Percentiles rank a stretch among this genome's conserved stretches.
These are phyloP conservation scores for Pulveroboletus sp. DNA, from an alignment of 768 basidiomycete genomes.

Conservation along the genomic window DNA sequence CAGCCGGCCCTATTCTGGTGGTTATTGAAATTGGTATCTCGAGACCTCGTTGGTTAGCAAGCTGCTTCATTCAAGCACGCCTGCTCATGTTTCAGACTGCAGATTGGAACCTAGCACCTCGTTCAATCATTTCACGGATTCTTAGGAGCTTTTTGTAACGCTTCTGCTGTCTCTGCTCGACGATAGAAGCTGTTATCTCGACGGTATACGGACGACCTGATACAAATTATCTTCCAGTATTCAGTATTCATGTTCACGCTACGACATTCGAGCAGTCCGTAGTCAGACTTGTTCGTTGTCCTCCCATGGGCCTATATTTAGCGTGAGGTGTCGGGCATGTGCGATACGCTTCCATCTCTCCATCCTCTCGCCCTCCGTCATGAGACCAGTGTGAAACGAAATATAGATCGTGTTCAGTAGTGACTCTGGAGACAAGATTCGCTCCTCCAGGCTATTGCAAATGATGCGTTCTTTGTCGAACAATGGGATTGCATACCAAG, in stretches of 20 bases:
- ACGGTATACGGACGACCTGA: not conserved
- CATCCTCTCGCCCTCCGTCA: conserved; percentile 19
- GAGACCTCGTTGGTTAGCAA: conserved; percentile 1
- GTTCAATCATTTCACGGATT: conserved; percentile 8
- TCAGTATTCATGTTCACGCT: not conserved
- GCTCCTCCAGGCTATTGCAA: conserved; percentile 29
- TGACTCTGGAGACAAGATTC: conserved; percentile 8
- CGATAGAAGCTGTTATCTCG: not conserved
- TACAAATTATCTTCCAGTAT: not conserved
- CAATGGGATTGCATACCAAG: conserved; percentile 29
- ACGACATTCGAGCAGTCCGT: not conserved
- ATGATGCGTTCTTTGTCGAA: conserved; percentile 30
- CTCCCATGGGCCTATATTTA: conserved; percentile 31
- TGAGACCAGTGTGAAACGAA: conserved; percentile 17
- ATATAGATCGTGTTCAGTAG: conserved; percentile 7
- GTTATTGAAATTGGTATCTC: conserved; percentile 24
- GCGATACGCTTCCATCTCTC: conserved; percentile 28
- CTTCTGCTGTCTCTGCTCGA: not conserved
- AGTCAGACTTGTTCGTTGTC: conserved; percentile 12
- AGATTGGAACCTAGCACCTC: conserved; percentile 1
- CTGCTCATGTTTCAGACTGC: not conserved
- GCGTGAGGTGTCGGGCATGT: conserved; percentile 10
- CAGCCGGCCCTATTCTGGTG: conserved; percentile 42
- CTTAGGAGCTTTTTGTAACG: not conserved
- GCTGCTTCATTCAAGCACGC: not conserved